Base-by-base conservation (phyloP, 2,329 filamentous ascomycete genomes). In the Hymenoscyphus albidus region DNA sequence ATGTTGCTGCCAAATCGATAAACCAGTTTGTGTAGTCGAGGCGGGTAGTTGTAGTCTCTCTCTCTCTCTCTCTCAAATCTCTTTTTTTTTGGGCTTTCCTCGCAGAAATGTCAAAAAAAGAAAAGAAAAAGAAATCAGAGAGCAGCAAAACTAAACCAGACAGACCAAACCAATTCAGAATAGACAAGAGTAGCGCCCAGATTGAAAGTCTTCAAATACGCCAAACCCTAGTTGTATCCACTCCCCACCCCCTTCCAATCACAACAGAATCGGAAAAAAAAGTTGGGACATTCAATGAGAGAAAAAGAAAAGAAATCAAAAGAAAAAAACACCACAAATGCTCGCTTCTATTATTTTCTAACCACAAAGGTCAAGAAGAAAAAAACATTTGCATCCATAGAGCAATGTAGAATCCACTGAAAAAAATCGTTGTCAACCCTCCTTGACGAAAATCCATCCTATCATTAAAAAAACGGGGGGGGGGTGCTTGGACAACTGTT, bases 391-490 rank as follows among this genome's bases (percentile, higher is more conserved):
- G 56, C 58, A 55, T 22, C 64, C 44, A 65, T 13, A 27, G n/a
- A 54, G 10, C 48, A 10, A 54, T 27, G 48, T 54, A 54, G 48
- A 54, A 27, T 27, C 48, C 48, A 54, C 48, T 31, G 35, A 10
- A 54, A 54, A 27, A 54, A 27, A 63, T 65, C 56, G 61, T 35
- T 51, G 57, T 59, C 10, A 22, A 54, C 1, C 48, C 48, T 54
- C 48, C 48, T 13, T 14, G 48, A 22, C 22, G 31, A 18, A n/a
- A 62, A 64, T 62, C 68, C 65, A 65, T 69, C 70, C 70, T 70
- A 64, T 73, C 70, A 70, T 71, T 69, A 71, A 63, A 48, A 67
- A 54, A 54, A 54, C n/a, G 13, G 18, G 65, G n/a, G n/a, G n/a
- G 18, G n/a, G 31, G 61, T 67, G 27, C 62, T 66, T 58, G 39